Conservation (phyloP, 495 filamentous ascomycete species). For the Daldinia childiae region DNA sequence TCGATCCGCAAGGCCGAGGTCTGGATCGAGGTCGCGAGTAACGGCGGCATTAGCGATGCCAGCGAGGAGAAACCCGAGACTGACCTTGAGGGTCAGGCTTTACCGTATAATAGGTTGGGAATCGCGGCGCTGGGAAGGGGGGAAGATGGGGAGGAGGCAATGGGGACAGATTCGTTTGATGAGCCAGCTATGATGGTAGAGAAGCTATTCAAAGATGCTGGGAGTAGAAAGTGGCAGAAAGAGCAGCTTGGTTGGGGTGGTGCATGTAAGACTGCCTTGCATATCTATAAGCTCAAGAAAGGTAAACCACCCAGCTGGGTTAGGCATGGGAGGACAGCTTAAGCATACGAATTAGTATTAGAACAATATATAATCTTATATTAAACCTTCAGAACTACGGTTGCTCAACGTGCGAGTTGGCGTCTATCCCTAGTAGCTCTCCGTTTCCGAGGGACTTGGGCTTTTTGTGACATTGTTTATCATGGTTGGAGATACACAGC, state of each 20-base stretch:
- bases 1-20: slow-evolving; percentile 55
- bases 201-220: slow-evolving; percentile 39
- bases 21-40: slow-evolving; percentile 52
- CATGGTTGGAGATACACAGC: slow-evolving; percentile 33
- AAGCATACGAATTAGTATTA: background rate
- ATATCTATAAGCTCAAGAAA: slow-evolving; percentile 43
- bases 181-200: slow-evolving; percentile 50
- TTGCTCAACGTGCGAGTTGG: background rate
- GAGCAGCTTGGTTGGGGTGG: slow-evolving; percentile 55
- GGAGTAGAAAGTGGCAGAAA: slow-evolving; percentile 50
- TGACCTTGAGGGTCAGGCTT: slow-evolving; percentile 6
- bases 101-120: slow-evolving; percentile 5
- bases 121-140: slow-evolving; percentile 8
- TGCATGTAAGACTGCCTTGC: slow-evolving; percentile 41
- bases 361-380: background rate
- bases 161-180: slow-evolving; percentile 15
- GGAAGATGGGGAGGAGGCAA: slow-evolving; percentile 10
- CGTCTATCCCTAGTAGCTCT: background rate
- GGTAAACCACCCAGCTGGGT: slow-evolving; percentile 33
- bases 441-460: slow-evolving; percentile 10
- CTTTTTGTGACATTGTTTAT: background rate
- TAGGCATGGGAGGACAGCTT: slow-evolving; percentile 24
- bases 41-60: background rate
- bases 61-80: background rate
- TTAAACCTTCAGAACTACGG: background rate